A percentile compares a stretch with the other conserved stretches of the same genome.
These are phyloP conservation scores for Nicotiana attenuata DNA, from an alignment of 257 asterid species.

Conservation along the genomic window DNA sequence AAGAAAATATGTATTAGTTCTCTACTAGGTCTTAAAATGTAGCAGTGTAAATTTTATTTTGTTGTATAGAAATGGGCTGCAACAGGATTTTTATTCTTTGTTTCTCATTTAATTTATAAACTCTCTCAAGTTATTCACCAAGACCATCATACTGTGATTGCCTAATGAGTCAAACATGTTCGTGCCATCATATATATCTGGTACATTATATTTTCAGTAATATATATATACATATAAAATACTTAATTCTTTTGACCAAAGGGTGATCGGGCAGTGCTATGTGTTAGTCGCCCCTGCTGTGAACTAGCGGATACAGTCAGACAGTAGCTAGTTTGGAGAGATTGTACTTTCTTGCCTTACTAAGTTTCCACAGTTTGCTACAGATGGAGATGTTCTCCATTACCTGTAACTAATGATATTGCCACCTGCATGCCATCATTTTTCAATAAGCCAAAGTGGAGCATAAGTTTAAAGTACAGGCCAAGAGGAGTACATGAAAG, in stretches of 20 bases:
- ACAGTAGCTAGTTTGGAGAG: no score
- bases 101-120: neutral
- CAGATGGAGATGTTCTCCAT: no score
- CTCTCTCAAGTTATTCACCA: neutral
- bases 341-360: no score
- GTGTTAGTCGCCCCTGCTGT: neutral
- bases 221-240: neutral
- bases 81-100: neutral
- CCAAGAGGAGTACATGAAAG: slow-evolving; percentile 13
- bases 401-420: neutral
- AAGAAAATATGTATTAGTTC: neutral
- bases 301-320: no score
- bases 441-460: slow-evolving; percentile 19
- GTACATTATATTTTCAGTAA: neutral
- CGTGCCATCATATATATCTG: neutral
- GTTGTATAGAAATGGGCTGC: neutral
- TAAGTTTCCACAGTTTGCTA: no score
- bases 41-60: neutral
- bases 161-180: neutral
- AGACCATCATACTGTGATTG: no score
- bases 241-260: neutral
- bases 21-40: neutral
- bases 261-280: neutral
- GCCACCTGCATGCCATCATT: neutral
- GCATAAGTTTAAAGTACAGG: slow-evolving; percentile 6